Base-by-base conservation (phyloP, 768 basidiomycete genomes). In the Lentinula aciculospora region DNA sequence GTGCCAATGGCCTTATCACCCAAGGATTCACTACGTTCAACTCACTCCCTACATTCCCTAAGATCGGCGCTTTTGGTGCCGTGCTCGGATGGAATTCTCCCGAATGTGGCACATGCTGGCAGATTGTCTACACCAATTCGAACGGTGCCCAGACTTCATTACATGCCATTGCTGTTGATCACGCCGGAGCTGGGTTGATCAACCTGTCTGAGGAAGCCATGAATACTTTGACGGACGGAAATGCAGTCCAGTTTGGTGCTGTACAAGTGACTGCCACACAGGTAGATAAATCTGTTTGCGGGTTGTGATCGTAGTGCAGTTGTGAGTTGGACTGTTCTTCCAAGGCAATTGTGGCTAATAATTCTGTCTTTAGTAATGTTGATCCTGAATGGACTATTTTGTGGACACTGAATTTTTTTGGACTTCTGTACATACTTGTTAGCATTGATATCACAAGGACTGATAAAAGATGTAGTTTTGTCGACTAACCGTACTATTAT, bases 41-140 rank as follows among this genome's bases (percentile, higher is more conserved):
- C 8, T 63, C 67, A 29, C 59, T 80, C 7, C 77, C 78, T 4
- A 64, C 60, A 56, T 80, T 76, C 66, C 61, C 61, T 8, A 61
- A 65, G 64, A 74, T 80, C 58, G 77, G 74, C 21, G 77, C 75
- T 0, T 70, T 69, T 3, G 64, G 67, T 17, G 72, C 68, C 23
- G 66, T 80, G 48, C 50, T 58, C 2, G 68, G 66, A 12, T 79
- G 67, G 65, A 64, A 72, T 61, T 76, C 73, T 0, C 51, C 58
- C 0, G 61, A 66, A 54, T 81, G 78, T 59, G 61, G 61, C 3
- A 46, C 59, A 12, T 62, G 61, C 56, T 62, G 61, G 61, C 25
- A 60, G 3, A 39, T 62, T 13, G 50, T 56, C 8, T 62, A 48
- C 53, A 60, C 59, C 21, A 49, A 57, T 23, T 19, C 59, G 4